These are phyloP conservation scores for Daldinia sp. DNA, from an alignment of 2,329 filamentous ascomycete genomes.

Conservation along the genomic window DNA sequence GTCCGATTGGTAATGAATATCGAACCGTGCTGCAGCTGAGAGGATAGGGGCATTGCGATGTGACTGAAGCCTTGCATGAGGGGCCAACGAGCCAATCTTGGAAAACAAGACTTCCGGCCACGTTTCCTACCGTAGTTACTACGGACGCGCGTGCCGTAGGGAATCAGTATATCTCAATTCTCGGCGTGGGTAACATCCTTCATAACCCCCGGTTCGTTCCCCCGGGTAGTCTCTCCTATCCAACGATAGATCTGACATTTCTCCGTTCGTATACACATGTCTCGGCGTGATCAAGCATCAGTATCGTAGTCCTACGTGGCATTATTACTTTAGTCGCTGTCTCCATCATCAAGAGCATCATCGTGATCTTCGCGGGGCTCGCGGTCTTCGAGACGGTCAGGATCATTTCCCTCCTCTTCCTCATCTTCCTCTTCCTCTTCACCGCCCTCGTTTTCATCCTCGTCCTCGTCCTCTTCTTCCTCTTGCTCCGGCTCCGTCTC, in stretches of 20 bases:
- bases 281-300: not conserved
- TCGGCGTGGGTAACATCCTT: not conserved
- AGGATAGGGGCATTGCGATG: not conserved
- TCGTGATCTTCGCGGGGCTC: constrained; percentile 57
- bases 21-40: not conserved
- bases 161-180: not conserved
- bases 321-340: constrained; percentile 57
- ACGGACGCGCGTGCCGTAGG: not conserved
- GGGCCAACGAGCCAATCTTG: not conserved
- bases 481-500: constrained; percentile 55
- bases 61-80: not conserved
- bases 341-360: constrained; percentile 68
- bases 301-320: not conserved
- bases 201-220: not conserved
- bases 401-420: constrained; percentile 49
- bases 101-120: not conserved
- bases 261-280: not conserved
- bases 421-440: constrained; percentile 57
- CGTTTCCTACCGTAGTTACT: too few species aligned
- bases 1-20: not conserved
- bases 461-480: constrained; percentile 61
- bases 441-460: constrained; percentile 61
- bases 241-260: not conserved
- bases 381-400: constrained; percentile 49
- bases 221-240: not conserved